These are phyloP conservation scores for Athelia sp. DNA, from an alignment of 1,284 basidiomycete species.

Conservation along the genomic window DNA sequence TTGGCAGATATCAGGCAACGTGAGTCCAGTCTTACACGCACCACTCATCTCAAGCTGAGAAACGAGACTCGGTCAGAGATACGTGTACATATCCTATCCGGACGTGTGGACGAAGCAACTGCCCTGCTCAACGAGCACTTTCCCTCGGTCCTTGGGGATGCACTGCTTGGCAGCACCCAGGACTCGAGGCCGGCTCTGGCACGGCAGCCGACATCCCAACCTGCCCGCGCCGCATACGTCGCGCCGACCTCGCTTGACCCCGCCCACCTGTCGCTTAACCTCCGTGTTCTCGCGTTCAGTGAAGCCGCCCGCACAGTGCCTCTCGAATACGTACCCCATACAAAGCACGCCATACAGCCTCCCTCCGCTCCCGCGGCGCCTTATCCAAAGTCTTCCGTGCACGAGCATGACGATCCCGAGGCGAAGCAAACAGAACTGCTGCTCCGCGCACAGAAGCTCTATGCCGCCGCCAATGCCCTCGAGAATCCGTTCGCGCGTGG, in stretches of 20 bases:
- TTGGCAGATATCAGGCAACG: constrained; percentile 54
- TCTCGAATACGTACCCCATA: constrained; percentile 37
- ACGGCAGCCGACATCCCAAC: constrained; percentile 8
- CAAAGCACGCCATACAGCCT: constrained; percentile 8
- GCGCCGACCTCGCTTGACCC: constrained; percentile 63
- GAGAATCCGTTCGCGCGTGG: constrained; percentile 46
- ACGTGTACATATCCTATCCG: constrained; percentile 57
- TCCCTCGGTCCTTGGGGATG: constrained; percentile 54
- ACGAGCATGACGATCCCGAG: constrained; percentile 23
- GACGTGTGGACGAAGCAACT: constrained; percentile 66
- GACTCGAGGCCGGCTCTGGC: constrained; percentile 4
- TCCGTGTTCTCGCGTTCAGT: constrained; percentile 80
- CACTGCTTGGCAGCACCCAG: constrained; percentile 6
- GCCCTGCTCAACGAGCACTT: constrained; percentile 62
- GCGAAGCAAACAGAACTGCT: constrained; percentile 39
- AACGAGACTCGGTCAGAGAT: constrained; percentile 45
- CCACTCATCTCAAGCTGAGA: constrained; percentile 1
- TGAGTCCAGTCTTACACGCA: constrained; percentile 25
- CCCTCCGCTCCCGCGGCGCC: background rate
- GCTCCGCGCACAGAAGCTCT: constrained; percentile 56
- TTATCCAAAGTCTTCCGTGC: background rate
- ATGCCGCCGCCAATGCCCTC: constrained; percentile 49
- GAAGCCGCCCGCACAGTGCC: constrained; percentile 75
- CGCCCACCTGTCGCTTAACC: constrained; percentile 70
- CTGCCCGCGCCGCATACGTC: constrained; percentile 36